Evolutionary conservation across 192 early-diverging fungal species (phyloP).

Genomic region (Neocallimastix lanati): DNA sequence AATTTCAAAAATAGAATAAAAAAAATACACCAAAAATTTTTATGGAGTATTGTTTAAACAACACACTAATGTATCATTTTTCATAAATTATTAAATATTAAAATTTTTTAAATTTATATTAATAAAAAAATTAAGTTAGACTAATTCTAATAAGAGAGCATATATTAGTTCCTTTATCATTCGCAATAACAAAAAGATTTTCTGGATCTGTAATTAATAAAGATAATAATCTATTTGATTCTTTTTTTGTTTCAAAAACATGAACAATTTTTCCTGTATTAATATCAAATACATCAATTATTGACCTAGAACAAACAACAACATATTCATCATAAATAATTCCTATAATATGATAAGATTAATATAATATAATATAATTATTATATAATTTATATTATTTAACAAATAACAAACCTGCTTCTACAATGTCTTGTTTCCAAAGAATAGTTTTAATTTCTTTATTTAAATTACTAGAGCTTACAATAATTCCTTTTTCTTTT

Average conservation of each 20-base stretch:
- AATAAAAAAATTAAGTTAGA: too few relatives aligned
- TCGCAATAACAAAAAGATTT: not conserved
- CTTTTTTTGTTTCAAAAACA: not conserved
- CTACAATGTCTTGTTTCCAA: not conserved
- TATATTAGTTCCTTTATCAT: not conserved
- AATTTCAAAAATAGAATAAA: too few relatives aligned
- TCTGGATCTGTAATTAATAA: not conserved
- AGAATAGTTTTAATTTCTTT: not conserved
- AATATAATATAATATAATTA: not conserved
- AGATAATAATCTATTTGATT: not conserved
- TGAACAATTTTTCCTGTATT: not conserved
- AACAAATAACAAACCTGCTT: not conserved
- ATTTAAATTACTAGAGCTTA: not conserved
- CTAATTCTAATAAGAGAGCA: not conserved
- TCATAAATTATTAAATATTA: too few relatives aligned
- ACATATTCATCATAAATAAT: not conserved
- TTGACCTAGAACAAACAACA: not conserved
- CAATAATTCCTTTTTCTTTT: not conserved
- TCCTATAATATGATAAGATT: not conserved
- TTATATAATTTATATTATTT: too few relatives aligned
- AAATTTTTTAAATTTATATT: too few relatives aligned
- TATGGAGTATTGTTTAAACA: too few relatives aligned
- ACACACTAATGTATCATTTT: too few relatives aligned
- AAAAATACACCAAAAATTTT: too few relatives aligned
- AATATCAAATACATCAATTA: not conserved